Evolutionary conservation across 768 basidiomycete species (phyloP), one percentile per base, ranked within the genome.

Genomic region (Coprinellus micaceus): DNA sequence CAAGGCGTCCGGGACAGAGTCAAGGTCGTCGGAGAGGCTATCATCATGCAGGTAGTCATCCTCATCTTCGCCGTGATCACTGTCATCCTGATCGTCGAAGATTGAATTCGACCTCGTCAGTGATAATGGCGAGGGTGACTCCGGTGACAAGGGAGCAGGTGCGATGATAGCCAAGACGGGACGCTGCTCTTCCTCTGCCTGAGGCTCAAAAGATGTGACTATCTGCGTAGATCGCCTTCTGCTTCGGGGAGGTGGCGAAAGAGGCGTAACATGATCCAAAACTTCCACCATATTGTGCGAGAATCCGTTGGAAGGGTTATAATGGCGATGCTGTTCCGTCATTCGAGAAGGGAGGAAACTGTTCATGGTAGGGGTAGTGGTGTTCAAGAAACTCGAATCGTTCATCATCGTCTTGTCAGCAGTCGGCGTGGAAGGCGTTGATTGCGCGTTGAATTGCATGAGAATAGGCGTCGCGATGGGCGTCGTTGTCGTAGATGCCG

Each of bases 321-420:
- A 21, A 33, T 52, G 33, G 24, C 36, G 13, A 22, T 17, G 26
- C 22, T 57, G 26, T 28, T 50, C 54, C 30, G 40, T 25, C 2
- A 40, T 36, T 21, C 40, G 51, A 22, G 22, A 13, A 15, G 45
- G 46, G 68, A 51, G 63, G 67, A 45, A 60, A 64, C 21, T 13
- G 28, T 26, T 28, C 3, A 61, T 56, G 58, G 58, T 52, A 50
- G 77, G 72, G 21, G 73, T 69, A 1, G 83, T 80, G 1, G 80
- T 77, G 26, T 77, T 66, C 50, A 89, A 71, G 64, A 89, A 89
- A 64, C 81, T 83, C 26, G 81, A 77, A 26, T 36, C 26, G 58
- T 88, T 81, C 45, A 83, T 78, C 15, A 76, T 77, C 58, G 87
- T 88, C 48, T 80, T 87, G 63, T 85, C 86, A 10, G 82, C 84